Percentiles rank a stretch among this genome's conserved stretches.
phyloP scores from a whole-genome alignment of 805 yeast genomes.

The Geotrichum ghanense region DNA sequence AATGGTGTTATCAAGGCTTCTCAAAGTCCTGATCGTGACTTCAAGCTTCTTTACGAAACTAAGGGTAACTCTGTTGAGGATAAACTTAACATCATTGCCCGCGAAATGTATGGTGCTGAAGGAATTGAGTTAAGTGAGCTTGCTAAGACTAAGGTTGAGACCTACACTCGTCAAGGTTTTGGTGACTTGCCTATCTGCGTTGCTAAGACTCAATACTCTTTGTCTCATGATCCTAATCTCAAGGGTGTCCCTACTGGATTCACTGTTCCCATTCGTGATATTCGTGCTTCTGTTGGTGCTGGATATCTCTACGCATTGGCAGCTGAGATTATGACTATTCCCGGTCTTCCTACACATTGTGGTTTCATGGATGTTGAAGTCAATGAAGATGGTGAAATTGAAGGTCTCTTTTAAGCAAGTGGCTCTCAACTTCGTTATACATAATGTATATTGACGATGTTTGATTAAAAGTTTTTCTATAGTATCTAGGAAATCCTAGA shows the following conservation, averaged over 20 bases:
- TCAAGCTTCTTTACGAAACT: conserved; percentile 58
- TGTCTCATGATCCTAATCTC: conserved; percentile 85
- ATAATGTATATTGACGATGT: no score
- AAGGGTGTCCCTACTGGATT: conserved; percentile 95
- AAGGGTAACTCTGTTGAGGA: conserved; percentile 60
- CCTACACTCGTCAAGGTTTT: conserved; percentile 79
- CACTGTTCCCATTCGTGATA: conserved; percentile 87
- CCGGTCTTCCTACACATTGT: conserved; percentile 91
- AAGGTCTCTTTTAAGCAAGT: conserved; percentile 73
- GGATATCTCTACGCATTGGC: conserved; percentile 94
- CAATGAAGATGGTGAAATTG: conserved; percentile 82
- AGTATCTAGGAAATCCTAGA: no score
- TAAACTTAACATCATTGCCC: conserved; percentile 69
- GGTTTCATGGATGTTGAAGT: conserved; percentile 97
- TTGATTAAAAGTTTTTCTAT: no score
- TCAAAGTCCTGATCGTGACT: conserved; percentile 32
- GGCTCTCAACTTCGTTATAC: no score
- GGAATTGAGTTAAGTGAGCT: conserved; percentile 70
- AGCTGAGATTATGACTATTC: conserved; percentile 94
- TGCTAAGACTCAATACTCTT: conserved; percentile 94
- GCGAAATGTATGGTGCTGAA: conserved; percentile 87
- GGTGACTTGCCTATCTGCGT: conserved; percentile 88
- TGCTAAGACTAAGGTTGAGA: conserved; percentile 72
- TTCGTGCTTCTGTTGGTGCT: conserved; percentile 91
- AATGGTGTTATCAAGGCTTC: conserved; percentile 65